phyloP scores from a whole-genome alignment of 2,329 filamentous ascomycete genomes.

The Stromatinia cepivora region DNA sequence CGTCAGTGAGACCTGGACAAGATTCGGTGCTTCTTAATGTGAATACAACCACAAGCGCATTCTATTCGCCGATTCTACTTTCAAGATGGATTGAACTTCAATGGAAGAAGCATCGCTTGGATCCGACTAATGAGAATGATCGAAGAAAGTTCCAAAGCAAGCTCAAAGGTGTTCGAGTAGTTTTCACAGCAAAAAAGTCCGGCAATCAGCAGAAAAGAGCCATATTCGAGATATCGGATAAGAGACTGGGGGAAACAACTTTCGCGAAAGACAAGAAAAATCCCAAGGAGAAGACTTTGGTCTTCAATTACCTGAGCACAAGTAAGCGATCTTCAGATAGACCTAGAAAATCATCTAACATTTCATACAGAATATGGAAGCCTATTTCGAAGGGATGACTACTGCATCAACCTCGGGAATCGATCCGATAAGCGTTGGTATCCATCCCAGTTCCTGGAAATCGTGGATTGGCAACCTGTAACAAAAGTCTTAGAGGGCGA shows the following conservation, averaged over 20 bases:
- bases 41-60: slow-evolving; percentile 21
- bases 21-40: slow-evolving; percentile 25
- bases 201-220: background rate
- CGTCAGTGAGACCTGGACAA: slow-evolving; percentile 25
- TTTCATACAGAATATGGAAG: background rate
- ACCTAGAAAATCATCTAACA: background rate
- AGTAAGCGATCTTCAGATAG: background rate
- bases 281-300: background rate
- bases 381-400: background rate
- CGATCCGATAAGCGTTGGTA: background rate
- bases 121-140: background rate
- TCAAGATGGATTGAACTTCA: background rate
- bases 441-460: background rate
- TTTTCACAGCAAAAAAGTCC: background rate
- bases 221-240: background rate
- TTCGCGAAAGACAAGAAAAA: background rate
- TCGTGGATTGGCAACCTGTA: background rate
- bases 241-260: background rate
- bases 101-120: background rate
- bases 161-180: background rate
- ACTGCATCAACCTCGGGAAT: background rate
- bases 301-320: background rate
- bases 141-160: background rate
- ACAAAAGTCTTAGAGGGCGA: background rate
- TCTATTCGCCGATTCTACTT: background rate